Conservation (phyloP, 169 alveolate genomes). For the Cryptosporidium felis region DNA sequence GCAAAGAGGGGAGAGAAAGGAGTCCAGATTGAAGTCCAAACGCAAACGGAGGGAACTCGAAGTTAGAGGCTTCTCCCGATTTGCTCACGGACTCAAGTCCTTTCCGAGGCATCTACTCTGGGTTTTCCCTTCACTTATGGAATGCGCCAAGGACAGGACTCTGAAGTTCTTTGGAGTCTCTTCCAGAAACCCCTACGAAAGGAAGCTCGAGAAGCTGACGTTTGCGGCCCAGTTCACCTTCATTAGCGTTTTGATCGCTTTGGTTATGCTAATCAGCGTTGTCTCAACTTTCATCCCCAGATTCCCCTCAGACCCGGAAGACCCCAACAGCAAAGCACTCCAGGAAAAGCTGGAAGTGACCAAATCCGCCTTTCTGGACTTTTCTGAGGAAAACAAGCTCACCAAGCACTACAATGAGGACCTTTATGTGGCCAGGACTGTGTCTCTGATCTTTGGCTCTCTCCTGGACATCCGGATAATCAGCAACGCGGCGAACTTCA, state of each 20-base stretch:
- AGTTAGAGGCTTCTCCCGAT: neutral
- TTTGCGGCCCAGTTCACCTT: neutral
- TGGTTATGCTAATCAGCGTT: conserved; percentile 12
- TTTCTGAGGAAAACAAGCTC: neutral
- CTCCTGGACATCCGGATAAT: conserved; percentile 25
- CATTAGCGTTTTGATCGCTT: neutral
- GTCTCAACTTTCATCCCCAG: conserved; percentile 19
- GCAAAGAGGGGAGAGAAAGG: no score
- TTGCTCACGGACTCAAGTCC: neutral
- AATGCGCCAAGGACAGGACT: neutral
- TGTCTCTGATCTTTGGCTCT: conserved; percentile 23
- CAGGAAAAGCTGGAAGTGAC: neutral
- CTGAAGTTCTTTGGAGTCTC: conserved; percentile 43
- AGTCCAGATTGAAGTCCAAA: no score
- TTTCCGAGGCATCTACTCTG: neutral
- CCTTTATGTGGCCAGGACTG: neutral
- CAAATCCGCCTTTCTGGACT: neutral
- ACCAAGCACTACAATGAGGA: neutral
- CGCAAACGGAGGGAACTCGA: no score
- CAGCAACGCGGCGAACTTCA: conserved; percentile 34
- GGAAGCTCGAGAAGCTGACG: conserved; percentile 10
- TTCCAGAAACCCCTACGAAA: conserved; percentile 8
- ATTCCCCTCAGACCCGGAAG: neutral
- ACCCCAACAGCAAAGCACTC: neutral
- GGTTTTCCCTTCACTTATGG: neutral